Evolutionary conservation across 1,139 yeast species (phyloP).

Genomic region (Magnusiomyces tetraspermus): DNA sequence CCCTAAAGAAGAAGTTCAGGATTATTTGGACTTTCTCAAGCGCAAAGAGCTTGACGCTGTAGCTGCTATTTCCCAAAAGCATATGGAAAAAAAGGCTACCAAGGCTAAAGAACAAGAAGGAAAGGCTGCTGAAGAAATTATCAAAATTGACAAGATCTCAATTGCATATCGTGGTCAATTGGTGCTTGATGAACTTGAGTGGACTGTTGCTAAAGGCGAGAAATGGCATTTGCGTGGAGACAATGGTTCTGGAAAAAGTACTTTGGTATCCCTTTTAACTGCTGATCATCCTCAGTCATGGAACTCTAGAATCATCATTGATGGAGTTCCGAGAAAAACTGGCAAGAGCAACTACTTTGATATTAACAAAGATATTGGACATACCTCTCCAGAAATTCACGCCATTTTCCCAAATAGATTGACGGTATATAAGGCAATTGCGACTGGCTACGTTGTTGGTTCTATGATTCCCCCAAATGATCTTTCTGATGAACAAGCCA

Average conservation of each 20-base stretch:
- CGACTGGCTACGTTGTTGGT: constrained; percentile 71
- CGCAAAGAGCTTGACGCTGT: constrained; percentile 13
- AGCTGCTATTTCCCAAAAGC: neutral
- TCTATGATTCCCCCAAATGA: constrained; percentile 39
- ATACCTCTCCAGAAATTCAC: constrained; percentile 86
- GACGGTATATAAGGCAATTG: constrained; percentile 48
- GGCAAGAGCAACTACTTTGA: constrained; percentile 73
- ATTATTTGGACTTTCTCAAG: constrained; percentile 29
- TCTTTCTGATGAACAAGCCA: constrained; percentile 32
- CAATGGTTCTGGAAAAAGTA: constrained; percentile 91
- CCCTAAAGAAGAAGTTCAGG: constrained; percentile 30
- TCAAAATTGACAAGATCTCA: constrained; percentile 55
- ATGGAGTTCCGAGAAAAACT: constrained; percentile 60
- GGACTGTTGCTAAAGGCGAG: constrained; percentile 64
- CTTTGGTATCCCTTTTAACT: constrained; percentile 69
- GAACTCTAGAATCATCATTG: constrained; percentile 57
- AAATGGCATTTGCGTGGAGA: constrained; percentile 85
- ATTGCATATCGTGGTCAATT: constrained; percentile 57
- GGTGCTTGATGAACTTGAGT: constrained; percentile 49
- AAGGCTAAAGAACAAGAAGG: neutral
- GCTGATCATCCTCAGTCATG: constrained; percentile 98
- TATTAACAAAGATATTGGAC: constrained; percentile 71
- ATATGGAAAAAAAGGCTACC: neutral
- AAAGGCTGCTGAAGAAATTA: constrained; percentile 25
- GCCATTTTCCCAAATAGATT: constrained; percentile 57